Base-by-base conservation (phyloP, 1,139 yeast genomes). In the Hemisphaericaspora xylanilytica region DNA sequence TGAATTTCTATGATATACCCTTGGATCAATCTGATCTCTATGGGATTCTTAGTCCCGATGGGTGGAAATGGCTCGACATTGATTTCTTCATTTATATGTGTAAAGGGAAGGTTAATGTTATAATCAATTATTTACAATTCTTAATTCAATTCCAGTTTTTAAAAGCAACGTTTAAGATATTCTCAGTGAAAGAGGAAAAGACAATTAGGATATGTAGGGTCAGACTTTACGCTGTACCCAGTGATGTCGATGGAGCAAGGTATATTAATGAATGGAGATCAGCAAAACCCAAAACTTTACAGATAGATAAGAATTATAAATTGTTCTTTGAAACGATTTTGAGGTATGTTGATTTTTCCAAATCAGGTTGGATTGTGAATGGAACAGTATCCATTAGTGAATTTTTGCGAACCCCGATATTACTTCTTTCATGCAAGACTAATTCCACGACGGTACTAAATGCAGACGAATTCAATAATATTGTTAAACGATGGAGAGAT, bases 31-130 rank as follows among this genome's bases (percentile, higher is more conserved):
- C 55, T 2, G 62, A 57, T 25, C 52, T 52, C 34, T 72, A 61
- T 51, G 73, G 62, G 0, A 43, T 31, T 31, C 28, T n/a, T 15
- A 36, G 35, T 26, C 32, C 24, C 8, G 18, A 35, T 37, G 25
- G 22, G 9, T 81, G 85, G 85, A 53, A 44, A 41, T 80, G 85
- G 85, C 56, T 75, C 20, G 80, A 77, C 47, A 51, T 65, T 11
- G 56, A 55, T 36, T 52, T 50, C 41, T 50, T 65, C 10, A 41
- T 45, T 5, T 36, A 39, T 29, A 31, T 47, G 1, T 45, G 46
- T 37, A 42, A 44, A 3, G 41, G 33, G 2, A 25, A 41, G 3
- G 43, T 58, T 6, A 47, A 51, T 44, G 49, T 58, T 21, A 24
- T 53, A 2, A 37, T 77, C 4, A 41, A 46, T 9, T 74, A 71